These are phyloP conservation scores for Cercospora berteroae DNA, from an alignment of 2,329 filamentous ascomycete genomes.

Conservation along the genomic window DNA sequence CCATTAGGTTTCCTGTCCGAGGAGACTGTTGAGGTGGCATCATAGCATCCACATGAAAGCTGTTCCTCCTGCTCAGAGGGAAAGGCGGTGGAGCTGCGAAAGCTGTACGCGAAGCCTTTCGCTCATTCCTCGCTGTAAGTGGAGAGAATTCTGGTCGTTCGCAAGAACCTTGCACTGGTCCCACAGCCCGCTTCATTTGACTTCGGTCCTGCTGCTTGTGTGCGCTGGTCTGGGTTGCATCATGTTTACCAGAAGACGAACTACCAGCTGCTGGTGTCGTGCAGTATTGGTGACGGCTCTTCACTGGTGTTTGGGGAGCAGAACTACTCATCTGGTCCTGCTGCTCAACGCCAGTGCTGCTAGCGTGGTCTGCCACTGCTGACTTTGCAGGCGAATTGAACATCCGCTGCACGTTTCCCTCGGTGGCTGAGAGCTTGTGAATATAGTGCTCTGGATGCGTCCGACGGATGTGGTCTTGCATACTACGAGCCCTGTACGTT, in stretches of 20 bases:
- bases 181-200: neutral
- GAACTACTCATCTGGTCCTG: neutral
- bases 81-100: neutral
- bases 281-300: neutral
- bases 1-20: neutral
- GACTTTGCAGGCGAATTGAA: neutral
- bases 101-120: neutral
- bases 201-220: neutral
- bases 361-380: neutral
- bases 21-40: neutral
- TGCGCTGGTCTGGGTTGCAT: neutral
- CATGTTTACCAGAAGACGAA: neutral
- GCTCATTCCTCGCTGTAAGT: neutral
- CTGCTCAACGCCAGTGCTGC: neutral
- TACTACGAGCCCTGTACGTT: neutral
- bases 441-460: constrained; percentile 4
- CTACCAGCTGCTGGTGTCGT: neutral
- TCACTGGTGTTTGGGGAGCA: neutral
- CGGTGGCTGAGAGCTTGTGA: neutral
- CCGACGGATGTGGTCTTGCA: neutral
- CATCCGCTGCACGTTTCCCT: neutral
- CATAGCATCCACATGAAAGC: neutral
- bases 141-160: neutral
- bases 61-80: neutral
- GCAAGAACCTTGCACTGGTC: neutral